Conservation (phyloP, 2,329 filamentous ascomycete species). For the Ophiostoma sp. region DNA sequence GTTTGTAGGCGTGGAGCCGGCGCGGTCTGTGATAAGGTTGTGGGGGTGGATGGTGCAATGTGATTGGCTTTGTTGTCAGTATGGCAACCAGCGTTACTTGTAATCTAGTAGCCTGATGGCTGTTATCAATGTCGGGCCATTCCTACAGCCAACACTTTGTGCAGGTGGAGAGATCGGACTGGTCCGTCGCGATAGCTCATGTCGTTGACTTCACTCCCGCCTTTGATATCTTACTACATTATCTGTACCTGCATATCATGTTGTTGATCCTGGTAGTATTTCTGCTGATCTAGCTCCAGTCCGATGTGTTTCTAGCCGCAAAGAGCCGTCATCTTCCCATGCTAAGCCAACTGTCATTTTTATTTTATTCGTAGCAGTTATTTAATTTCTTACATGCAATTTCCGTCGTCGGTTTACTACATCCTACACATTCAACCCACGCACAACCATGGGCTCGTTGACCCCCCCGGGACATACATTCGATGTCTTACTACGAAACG, state of each 20-base stretch:
- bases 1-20: too few relatives aligned
- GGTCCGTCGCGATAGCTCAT: background rate
- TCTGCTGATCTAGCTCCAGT: too few relatives aligned
- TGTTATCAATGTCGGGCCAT: slow-evolving; percentile 11
- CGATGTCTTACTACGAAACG: slow-evolving; percentile 19
- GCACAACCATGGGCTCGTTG: background rate
- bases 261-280: too few relatives aligned
- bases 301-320: too few relatives aligned
- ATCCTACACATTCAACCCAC: background rate
- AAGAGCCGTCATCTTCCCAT: too few relatives aligned
- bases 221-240: too few relatives aligned
- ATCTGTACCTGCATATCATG: too few relatives aligned
- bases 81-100: background rate
- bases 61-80: background rate
- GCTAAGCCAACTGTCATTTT: too few relatives aligned
- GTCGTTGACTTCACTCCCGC: background rate
- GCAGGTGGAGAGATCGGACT: background rate
- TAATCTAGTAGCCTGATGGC: background rate
- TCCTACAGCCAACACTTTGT: background rate
- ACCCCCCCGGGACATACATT: background rate
- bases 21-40: background rate
- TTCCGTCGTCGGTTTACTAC: background rate
- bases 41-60: background rate
- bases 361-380: too few relatives aligned
- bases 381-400: too few relatives aligned